Evolutionary conservation across 805 yeast species (phyloP), one percentile per base, ranked within the genome.

Genomic region (Candida insectorum): DNA sequence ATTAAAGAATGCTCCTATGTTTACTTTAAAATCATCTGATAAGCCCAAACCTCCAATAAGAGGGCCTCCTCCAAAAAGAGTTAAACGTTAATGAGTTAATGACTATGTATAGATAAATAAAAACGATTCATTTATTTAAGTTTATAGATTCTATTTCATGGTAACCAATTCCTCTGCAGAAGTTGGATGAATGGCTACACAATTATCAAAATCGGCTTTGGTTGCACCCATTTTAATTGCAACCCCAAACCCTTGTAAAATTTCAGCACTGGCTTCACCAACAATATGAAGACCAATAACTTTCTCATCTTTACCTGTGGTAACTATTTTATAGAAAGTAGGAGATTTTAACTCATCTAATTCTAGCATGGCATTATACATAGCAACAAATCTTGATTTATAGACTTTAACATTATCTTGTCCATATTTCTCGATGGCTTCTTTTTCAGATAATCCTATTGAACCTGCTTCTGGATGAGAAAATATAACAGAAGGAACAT

Each of bases 201-300:
- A 85, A 58, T 69, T 79, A 64, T 93, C 99, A 46, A 93, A 93
- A 60, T 93, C 97, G 28, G 77, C 77, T 71, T 93, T 93, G 23
- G 99, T 93, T 26, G 98, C 98, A 21, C 99, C 99, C 98, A 93
- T 93, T 68, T 89, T 89, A 44, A 93, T 69, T 31, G 98, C 98
- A 34, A 89, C 98, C 39, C 97, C 98, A 53, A 93, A 93, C 24
- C 98, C 99, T 71, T 93, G 99, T 50, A 93, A 73, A 39, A 93
- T 89, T 63, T 93, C 99, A 20, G 95, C 79, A 33, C 93, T 78
- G 6, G 77, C 64, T 52, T 89, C 97, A 41, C 99, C 99, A 47
- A 89, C 85, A 36, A 93, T 63, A 61, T 93, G 98, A 47, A 93
- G 66, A 18, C 99, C 99, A 41, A 93, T 94, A 36, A 93, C 96